These are phyloP conservation scores for Boletus rubroflammeus DNA, from an alignment of 768 basidiomycete genomes.

Conservation along the genomic window DNA sequence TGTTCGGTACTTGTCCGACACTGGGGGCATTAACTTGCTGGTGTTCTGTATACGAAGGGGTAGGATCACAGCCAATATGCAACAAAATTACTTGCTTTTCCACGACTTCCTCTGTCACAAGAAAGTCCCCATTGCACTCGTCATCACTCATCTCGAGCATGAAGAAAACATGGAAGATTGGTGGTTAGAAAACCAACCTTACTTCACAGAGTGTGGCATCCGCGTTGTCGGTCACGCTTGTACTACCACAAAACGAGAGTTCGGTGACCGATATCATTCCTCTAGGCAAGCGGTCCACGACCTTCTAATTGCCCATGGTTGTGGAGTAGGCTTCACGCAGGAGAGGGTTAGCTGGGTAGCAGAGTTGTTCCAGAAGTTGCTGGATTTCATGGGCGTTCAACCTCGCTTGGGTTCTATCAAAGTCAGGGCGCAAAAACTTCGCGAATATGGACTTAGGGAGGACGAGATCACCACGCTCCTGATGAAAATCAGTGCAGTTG, in stretches of 20 bases:
- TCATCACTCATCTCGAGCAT: constrained; percentile 35
- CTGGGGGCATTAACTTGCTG: constrained; percentile 39
- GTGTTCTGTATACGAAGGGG: constrained; percentile 37
- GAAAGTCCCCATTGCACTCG: constrained; percentile 30
- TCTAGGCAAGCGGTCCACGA: constrained; percentile 23
- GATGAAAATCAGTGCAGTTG: constrained; percentile 20
- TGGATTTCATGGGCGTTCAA: constrained; percentile 21
- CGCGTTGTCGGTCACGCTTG: constrained; percentile 29
- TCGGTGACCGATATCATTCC: constrained; percentile 23
- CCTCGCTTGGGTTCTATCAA: constrained; percentile 22
- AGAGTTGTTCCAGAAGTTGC: constrained; percentile 21
- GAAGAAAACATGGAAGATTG: constrained; percentile 35
- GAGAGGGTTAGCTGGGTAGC: constrained; percentile 25
- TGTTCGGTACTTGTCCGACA: constrained; percentile 27
- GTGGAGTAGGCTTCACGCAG: constrained; percentile 17
- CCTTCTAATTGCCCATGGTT: constrained; percentile 18
- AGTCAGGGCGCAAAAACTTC: constrained; percentile 23
- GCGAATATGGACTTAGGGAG: constrained; percentile 25
- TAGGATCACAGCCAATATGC: constrained; percentile 27
- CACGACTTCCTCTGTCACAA: constrained; percentile 32
- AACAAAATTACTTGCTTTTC: constrained; percentile 33
- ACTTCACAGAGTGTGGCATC: constrained; percentile 24
- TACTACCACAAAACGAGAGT: constrained; percentile 31
- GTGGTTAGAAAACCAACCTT: constrained; percentile 30
- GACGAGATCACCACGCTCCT: constrained; percentile 19